Evolutionary conservation across 2,329 filamentous ascomycete genomes (phyloP).

Genomic region (Aspergillus pseudoterreus): DNA sequence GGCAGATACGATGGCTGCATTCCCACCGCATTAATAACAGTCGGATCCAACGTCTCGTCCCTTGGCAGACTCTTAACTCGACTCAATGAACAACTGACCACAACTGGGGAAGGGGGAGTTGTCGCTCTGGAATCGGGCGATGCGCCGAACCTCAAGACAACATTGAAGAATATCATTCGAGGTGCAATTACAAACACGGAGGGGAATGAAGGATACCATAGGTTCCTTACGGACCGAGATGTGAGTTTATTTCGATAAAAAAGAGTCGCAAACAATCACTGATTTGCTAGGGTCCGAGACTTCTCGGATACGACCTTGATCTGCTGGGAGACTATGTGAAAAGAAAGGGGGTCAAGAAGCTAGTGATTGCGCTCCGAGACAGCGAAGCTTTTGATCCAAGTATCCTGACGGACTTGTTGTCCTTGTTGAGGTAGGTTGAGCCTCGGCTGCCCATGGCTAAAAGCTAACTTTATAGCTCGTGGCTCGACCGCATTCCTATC

Average conservation of each 20-base stretch:
- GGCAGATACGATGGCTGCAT: constrained; percentile 38
- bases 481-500: constrained; percentile 60
- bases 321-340: constrained; percentile 42
- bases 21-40: constrained; percentile 40
- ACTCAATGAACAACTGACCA: constrained; percentile 32
- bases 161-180: constrained; percentile 45
- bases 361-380: constrained; percentile 44
- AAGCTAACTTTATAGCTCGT: constrained; percentile 45
- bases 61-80: constrained; percentile 36
- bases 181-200: constrained; percentile 36
- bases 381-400: constrained; percentile 46
- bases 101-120: constrained; percentile 31
- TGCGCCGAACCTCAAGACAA: constrained; percentile 44
- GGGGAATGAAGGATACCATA: constrained; percentile 37
- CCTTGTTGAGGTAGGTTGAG: constrained; percentile 43
- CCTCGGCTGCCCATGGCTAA: constrained; percentile 5
- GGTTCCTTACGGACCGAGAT: constrained; percentile 36
- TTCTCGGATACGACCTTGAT: constrained; percentile 46
- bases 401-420: constrained; percentile 44
- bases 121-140: constrained; percentile 43
- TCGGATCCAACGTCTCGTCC: constrained; percentile 43
- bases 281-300: constrained; percentile 32
- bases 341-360: constrained; percentile 32
- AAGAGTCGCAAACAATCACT: constrained; percentile 1
- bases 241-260: constrained; percentile 17